These are phyloP conservation scores for Colletotrichum orbiculare DNA, from an alignment of 2,329 filamentous ascomycete genomes.

Conservation along the genomic window DNA sequence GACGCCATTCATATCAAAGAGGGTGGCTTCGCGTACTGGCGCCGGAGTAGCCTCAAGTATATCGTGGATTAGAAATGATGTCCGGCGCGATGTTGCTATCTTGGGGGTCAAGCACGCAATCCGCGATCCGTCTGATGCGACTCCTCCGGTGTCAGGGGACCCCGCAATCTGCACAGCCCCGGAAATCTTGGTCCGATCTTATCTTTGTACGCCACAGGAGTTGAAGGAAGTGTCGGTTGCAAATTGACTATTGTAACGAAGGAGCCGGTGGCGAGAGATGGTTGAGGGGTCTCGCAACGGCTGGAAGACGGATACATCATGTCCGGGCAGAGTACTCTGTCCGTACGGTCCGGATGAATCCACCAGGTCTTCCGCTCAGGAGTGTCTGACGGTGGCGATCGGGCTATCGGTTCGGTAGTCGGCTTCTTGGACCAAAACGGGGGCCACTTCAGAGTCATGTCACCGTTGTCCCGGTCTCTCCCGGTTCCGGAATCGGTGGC, in stretches of 20 bases:
- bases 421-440: not conserved
- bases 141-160: conserved; percentile 8
- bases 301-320: not conserved
- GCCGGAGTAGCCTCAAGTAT: not conserved
- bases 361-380: not conserved
- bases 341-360: too few species aligned
- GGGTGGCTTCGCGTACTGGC: conserved; percentile 6
- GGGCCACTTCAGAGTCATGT: not conserved
- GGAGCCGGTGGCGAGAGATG: not conserved
- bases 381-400: not conserved
- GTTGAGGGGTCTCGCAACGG: not conserved
- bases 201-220: not conserved
- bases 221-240: not conserved
- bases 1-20: conserved; percentile 27
- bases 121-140: conserved; percentile 28
- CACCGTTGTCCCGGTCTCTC: conserved; percentile 7
- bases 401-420: conserved; percentile 14
- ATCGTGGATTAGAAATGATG: conserved; percentile 29
- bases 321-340: not conserved
- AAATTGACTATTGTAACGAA: conserved; percentile 3
- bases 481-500: conserved; percentile 10
- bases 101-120: conserved; percentile 33
- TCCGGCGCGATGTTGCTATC: conserved; percentile 31
- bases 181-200: conserved; percentile 3
- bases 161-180: conserved; percentile 24